Evolutionary conservation across 192 early-diverging fungal genomes (phyloP), one percentile per base, ranked within the genome.

Genomic region (Entomortierella lignicola): DNA sequence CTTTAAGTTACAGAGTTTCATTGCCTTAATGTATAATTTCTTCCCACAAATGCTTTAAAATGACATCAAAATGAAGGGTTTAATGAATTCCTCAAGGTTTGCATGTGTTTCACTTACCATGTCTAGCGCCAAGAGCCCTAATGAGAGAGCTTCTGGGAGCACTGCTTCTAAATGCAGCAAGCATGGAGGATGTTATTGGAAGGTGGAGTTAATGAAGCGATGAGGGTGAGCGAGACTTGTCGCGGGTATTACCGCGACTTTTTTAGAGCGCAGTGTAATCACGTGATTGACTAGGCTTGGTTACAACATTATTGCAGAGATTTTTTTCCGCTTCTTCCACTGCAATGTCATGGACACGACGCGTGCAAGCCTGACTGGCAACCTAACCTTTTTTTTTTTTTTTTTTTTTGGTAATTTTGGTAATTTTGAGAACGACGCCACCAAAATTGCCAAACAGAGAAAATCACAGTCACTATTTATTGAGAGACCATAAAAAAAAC

Each of bases 131-230:
- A 1, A 60, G 42, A 25, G 44, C 26, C 44, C 29, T 60, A 26
- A 4, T 26, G 43, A 54, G 50, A 5, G 30, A 18, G 23, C 53
- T 52, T 23, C 26, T 52, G 29, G 48, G 6, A 26, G 29, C n/a
- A 26, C 52, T 29, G 25, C 25, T 62, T 55, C 69, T 50, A 13
- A 62, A 32, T 71, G 69, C 52, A 34, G 69, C 8, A 25, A 71
- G 42, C 69, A 71, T 71, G 51, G 50, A 6, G 23, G 48, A 53
- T 32, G 50, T 25, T 8, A n/a, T n/a, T n/a, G n/a, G n/a, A n/a
- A 23, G n/a, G 17, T 32, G 27, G 37, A 18, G 0, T 31, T 10
- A 42, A 56, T 37, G 10, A 37, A 7, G 34, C 34, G 34, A 4
- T 37, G 10, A 50, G 17, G 8, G 31, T 37, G n/a, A n/a, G n/a